phyloP scores from a whole-genome alignment of 352 stramenopile species.

The Pythium grandisporangium region DNA sequence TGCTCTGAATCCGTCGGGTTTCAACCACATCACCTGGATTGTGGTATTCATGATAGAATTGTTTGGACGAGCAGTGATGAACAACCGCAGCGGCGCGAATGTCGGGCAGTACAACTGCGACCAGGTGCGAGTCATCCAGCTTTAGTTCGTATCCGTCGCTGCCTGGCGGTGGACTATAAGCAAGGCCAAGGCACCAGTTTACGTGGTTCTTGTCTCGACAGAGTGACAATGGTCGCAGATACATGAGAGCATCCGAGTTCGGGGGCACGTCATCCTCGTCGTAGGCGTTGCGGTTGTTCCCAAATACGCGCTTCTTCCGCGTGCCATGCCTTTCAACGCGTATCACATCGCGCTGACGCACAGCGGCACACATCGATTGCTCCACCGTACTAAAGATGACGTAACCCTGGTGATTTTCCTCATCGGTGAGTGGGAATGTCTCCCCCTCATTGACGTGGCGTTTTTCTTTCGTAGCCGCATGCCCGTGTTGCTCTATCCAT shows the following conservation, averaged over 20 bases:
- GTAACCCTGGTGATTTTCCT: conserved; percentile 3
- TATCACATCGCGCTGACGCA: conserved; percentile 11
- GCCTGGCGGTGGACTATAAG: conserved; percentile 1
- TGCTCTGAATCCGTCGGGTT: no score
- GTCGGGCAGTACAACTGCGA: conserved; percentile 9
- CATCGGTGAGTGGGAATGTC: no score
- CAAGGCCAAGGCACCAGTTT: conserved; percentile 11
- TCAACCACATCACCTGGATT: no score
- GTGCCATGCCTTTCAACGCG: conserved; percentile 5
- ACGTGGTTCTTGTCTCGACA: conserved; percentile 9
- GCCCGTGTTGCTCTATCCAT: neutral
- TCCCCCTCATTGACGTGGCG: neutral
- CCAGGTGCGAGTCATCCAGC: conserved; percentile 6
- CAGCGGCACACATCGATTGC: conserved; percentile 7
- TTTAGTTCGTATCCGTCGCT: conserved; percentile 5
- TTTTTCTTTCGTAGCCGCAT: neutral
- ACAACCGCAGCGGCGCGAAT: conserved; percentile 6
- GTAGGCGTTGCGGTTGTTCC: neutral
- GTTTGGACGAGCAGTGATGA: conserved; percentile 1
- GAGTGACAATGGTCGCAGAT: conserved; percentile 1
- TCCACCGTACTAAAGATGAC: conserved; percentile 13
- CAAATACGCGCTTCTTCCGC: neutral
- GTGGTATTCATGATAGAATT: conserved; percentile 1
- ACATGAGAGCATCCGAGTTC: conserved; percentile 2
- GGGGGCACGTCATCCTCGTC: no score